A percentile compares a stretch with the other conserved stretches of the same genome.
Conservation (phyloP, 1,284 basidiomycete genomes). For the Cryptococcus sp. region DNA sequence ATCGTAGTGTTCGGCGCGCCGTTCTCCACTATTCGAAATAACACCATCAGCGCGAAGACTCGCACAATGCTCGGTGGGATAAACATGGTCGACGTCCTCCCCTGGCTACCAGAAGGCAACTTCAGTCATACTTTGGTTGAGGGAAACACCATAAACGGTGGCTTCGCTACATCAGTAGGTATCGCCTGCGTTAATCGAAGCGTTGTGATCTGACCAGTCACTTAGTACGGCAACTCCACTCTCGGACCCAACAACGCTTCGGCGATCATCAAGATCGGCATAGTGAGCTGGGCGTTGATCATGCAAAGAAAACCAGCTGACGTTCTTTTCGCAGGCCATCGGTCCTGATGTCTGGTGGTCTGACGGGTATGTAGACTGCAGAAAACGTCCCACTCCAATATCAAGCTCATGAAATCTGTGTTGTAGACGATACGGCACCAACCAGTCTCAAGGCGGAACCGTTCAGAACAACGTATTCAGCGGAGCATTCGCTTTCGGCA, state of each 20-base stretch:
- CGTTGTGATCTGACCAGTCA: background rate
- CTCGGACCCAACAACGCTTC: conserved; percentile 32
- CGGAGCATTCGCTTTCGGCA: conserved; percentile 59
- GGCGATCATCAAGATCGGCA: conserved; percentile 47
- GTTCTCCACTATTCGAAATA: conserved; percentile 70
- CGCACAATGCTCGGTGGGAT: conserved; percentile 74
- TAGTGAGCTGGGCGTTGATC: conserved; percentile 27
- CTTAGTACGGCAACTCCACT: conserved; percentile 30
- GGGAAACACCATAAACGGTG: conserved; percentile 64
- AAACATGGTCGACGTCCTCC: conserved; percentile 70
- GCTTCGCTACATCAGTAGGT: conserved; percentile 35
- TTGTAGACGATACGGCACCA: conserved; percentile 59
- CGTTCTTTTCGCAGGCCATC: conserved; percentile 54
- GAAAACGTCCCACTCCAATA: too few relatives aligned
- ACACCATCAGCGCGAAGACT: conserved; percentile 70
- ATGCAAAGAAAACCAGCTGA: background rate
- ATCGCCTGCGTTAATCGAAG: background rate
- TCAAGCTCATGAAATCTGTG: background rate
- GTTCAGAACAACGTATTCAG: conserved; percentile 68
- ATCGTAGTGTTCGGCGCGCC: conserved; percentile 83
- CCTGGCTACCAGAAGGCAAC: conserved; percentile 65
- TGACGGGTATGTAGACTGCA: conserved; percentile 10
- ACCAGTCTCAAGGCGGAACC: conserved; percentile 63
- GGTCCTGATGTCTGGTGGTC: conserved; percentile 76
- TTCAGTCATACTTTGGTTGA: conserved; percentile 68